A percentile compares a stretch with the other conserved stretches of the same genome.
These are phyloP conservation scores for Amaranthus tricolor DNA, from an alignment of 179 eudicot species.

Conservation along the genomic window DNA sequence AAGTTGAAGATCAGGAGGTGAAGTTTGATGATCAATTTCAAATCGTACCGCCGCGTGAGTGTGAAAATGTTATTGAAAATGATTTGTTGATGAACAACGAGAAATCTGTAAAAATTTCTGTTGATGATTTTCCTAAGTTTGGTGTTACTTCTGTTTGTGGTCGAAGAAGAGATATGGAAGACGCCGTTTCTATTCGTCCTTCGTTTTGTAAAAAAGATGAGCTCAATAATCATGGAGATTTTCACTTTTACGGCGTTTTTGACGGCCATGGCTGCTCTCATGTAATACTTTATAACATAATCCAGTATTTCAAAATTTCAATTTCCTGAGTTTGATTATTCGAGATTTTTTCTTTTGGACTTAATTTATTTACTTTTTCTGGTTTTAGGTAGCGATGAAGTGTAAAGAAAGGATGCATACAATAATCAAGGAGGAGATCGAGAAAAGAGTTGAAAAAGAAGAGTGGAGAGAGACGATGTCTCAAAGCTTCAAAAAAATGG, in stretches of 20 bases:
- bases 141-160: slow-evolving; percentile 75
- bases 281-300: slow-evolving; percentile 31
- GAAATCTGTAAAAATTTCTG: background rate
- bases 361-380: background rate
- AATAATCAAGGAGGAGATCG: slow-evolving; percentile 57
- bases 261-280: slow-evolving; percentile 95
- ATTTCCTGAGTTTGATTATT: background rate
- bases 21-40: background rate
- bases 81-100: background rate
- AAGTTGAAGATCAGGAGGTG: background rate
- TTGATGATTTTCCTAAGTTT: slow-evolving; percentile 41
- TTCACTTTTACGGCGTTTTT: slow-evolving; percentile 68
- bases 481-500: slow-evolving; percentile 64
- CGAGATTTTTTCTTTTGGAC: background rate
- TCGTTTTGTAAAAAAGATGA: slow-evolving; percentile 36
- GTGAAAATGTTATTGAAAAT: slow-evolving; percentile 19
- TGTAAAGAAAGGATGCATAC: slow-evolving; percentile 70
- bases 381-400: slow-evolving; percentile 61
- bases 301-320: background rate
- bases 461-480: slow-evolving; percentile 54
- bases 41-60: slow-evolving; percentile 20
- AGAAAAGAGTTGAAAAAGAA: slow-evolving; percentile 13
- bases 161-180: slow-evolving; percentile 78
- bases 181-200: slow-evolving; percentile 70
- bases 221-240: background rate